Evolutionary conservation across 345 rosid species (phyloP).

Genomic region (Citrus inodora): DNA sequence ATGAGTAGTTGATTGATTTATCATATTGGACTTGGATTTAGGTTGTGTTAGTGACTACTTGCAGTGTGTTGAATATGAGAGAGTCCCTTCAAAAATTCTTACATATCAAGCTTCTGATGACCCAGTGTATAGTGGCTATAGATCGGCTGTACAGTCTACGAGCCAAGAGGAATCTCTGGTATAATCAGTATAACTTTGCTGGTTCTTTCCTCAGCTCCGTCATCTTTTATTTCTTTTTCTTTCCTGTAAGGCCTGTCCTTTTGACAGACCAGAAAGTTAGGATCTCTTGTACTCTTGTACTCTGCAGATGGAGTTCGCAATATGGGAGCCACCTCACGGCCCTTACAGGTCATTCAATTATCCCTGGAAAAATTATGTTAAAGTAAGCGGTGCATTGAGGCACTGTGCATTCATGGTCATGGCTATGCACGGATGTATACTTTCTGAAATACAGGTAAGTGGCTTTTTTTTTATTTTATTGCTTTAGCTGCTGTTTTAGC

Average conservation of each 20-base stretch:
- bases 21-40: conserved; percentile 6
- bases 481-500: background rate
- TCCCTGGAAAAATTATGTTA: conserved; percentile 77
- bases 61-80: conserved; percentile 72
- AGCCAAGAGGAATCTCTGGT: conserved; percentile 88
- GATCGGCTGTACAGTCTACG: conserved; percentile 78
- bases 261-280: background rate
- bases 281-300: conserved; percentile 4
- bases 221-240: background rate
- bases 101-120: conserved; percentile 90
- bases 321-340: conserved; percentile 97
- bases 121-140: conserved; percentile 70
- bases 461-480: background rate
- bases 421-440: conserved; percentile 95
- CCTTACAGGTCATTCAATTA: conserved; percentile 63
- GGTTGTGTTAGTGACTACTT: conserved; percentile 81
- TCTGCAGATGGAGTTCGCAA: conserved; percentile 66
- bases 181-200: conserved; percentile 4
- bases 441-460: conserved; percentile 83
- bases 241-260: background rate
- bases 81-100: conserved; percentile 85
- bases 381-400: conserved; percentile 79
- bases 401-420: conserved; percentile 94
- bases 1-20: background rate
- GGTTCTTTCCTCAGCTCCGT: background rate